Evolutionary conservation across 257 asterid species (phyloP).

Genomic region (Salvia hispanica): DNA sequence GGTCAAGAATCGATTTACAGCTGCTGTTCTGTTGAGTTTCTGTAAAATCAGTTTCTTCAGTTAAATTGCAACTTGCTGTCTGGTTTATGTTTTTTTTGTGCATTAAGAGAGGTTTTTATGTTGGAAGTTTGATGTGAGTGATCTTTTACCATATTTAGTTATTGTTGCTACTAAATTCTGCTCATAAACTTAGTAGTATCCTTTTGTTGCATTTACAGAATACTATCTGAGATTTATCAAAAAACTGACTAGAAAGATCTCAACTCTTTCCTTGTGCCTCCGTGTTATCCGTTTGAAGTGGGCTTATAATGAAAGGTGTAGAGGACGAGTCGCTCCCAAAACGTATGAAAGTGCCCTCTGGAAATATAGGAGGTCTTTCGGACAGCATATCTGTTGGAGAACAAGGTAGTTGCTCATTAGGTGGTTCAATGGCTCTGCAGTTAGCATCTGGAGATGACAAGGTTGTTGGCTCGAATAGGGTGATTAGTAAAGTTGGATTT

Average conservation of each 20-base stretch:
- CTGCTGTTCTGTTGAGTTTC: too few species aligned
- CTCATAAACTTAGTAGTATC: slow-evolving; percentile 8
- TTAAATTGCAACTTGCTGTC: not conserved
- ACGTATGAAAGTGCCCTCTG: slow-evolving; percentile 69
- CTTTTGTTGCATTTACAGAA: slow-evolving; percentile 26
- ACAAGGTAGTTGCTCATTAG: slow-evolving; percentile 49
- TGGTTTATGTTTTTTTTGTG: not conserved
- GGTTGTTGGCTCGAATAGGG: slow-evolving; percentile 70
- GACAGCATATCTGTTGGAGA: slow-evolving; percentile 50
- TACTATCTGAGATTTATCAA: slow-evolving; percentile 18
- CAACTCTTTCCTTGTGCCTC: slow-evolving; percentile 30
- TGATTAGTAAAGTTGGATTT: slow-evolving; percentile 69
- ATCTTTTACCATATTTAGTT: not conserved
- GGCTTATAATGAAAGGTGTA: slow-evolving; percentile 86
- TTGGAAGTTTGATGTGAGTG: slow-evolving; percentile 1
- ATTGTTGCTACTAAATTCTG: not conserved
- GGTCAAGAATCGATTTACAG: not conserved
- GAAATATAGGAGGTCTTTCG: slow-evolving; percentile 46
- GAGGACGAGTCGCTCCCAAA: slow-evolving; percentile 78
- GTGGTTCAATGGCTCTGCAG: slow-evolving; percentile 67
- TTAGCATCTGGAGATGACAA: slow-evolving; percentile 58
- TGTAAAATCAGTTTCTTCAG: too few species aligned
- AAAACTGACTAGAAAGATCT: slow-evolving; percentile 32
- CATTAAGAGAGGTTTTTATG: not conserved
- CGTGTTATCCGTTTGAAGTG: slow-evolving; percentile 48